phyloP scores from a whole-genome alignment of 2,329 filamentous ascomycete species.

The Diaporthe sp. region DNA sequence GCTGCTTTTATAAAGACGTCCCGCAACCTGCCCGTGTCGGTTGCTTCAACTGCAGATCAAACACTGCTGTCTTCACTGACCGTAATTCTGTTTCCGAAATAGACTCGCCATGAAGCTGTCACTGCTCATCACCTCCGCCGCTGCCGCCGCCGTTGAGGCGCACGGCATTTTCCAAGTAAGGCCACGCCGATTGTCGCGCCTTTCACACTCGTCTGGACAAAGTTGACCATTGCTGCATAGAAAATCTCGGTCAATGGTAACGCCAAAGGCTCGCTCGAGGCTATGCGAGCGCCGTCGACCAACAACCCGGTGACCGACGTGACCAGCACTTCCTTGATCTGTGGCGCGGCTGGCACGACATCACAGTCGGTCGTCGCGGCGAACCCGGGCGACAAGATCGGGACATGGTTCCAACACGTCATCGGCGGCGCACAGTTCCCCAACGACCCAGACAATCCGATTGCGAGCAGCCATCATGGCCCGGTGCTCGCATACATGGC shows the following conservation, averaged over 20 bases:
- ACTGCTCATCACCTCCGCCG: slow-evolving; percentile 50
- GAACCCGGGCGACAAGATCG: slow-evolving; percentile 65
- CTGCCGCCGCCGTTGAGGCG: slow-evolving; percentile 54
- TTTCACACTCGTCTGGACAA: background rate
- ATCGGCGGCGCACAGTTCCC: slow-evolving; percentile 66
- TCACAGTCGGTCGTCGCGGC: slow-evolving; percentile 62
- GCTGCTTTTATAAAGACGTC: slow-evolving; percentile 1
- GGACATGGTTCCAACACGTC: slow-evolving; percentile 67
- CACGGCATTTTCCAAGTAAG: slow-evolving; percentile 60
- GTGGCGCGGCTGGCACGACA: slow-evolving; percentile 60
- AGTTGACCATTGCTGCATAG: slow-evolving; percentile 43
- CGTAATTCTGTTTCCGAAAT: background rate
- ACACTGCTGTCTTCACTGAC: background rate
- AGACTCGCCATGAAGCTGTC: slow-evolving; percentile 54
- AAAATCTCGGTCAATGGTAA: slow-evolving; percentile 63
- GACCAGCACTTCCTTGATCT: slow-evolving; percentile 62
- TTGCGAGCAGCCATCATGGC: slow-evolving; percentile 68
- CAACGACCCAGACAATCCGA: slow-evolving; percentile 66
- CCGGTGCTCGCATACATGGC: slow-evolving; percentile 68
- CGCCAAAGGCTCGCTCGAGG: slow-evolving; percentile 59
- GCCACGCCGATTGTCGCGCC: background rate
- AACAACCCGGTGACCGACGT: slow-evolving; percentile 69
- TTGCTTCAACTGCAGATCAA: background rate
- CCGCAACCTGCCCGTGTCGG: background rate
- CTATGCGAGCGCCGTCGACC: slow-evolving; percentile 62